Conservation (phyloP, 306 rosid genomes). For the Casuarina equisetifolia region DNA sequence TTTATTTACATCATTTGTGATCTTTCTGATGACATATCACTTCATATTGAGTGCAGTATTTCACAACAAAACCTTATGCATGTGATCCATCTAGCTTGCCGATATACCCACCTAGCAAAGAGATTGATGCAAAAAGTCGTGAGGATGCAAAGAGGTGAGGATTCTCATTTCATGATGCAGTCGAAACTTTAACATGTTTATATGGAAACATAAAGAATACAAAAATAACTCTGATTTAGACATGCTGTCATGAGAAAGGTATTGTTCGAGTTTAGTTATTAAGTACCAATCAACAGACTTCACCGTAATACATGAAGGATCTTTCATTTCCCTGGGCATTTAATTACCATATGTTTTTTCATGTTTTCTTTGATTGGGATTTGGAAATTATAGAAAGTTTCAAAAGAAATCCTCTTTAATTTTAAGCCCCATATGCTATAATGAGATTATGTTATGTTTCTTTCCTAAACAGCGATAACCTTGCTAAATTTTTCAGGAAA, state of each 20-base stretch:
- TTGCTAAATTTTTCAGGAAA: slow-evolving; percentile 62
- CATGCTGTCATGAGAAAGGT: not conserved
- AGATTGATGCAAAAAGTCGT: slow-evolving; percentile 86
- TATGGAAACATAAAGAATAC: slow-evolving; percentile 2
- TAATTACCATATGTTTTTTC: not conserved
- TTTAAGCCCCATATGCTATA: not conserved
- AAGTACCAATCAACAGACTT: not conserved
- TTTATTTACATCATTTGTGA: slow-evolving; percentile 15
- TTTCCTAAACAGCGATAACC: slow-evolving; percentile 4
- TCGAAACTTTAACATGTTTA: slow-evolving; percentile 10
- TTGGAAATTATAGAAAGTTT: not conserved
- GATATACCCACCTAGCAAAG: slow-evolving; percentile 91
- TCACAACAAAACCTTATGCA: slow-evolving; percentile 84
- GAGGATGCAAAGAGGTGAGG: slow-evolving; percentile 88
- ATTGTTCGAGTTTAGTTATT: not conserved
- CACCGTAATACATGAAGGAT: not conserved
- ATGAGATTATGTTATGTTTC: not conserved
- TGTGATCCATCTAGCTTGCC: slow-evolving; percentile 97
- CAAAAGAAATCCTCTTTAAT: too few relatives aligned
- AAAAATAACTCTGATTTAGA: not conserved
- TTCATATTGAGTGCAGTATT: slow-evolving; percentile 64
- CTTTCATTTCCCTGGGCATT: not conserved
- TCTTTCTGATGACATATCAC: slow-evolving; percentile 23
- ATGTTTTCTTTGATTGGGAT: not conserved
- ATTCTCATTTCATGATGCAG: slow-evolving; percentile 26